Evolutionary conservation across 371 early-diverging fungal species (phyloP), one percentile per base, ranked within the genome.

Genomic region (Mucor lusitanicus): DNA sequence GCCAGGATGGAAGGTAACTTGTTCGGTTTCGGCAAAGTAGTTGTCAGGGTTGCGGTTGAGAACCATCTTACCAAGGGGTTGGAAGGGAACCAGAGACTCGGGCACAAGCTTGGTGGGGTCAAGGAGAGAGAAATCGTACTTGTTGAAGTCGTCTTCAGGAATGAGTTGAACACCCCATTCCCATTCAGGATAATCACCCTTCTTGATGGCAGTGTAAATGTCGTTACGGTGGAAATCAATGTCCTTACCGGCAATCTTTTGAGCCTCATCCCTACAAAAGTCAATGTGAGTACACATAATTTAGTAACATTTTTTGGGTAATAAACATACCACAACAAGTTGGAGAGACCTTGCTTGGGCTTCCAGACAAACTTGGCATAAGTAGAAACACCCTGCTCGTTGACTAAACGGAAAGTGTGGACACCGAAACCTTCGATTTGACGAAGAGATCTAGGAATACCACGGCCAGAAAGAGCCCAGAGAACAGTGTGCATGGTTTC

Each of bases 101-200:
- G 87, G 87, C 13, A 84, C 67, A 54, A 87, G 54, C 66, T 88
- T 88, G 70, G 88, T 88, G 28, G 79, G 63, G 66, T 88, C 88
- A 23, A 86, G 56, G 0, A 86, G 54, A 63, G 84, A 80, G 64
- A 83, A 87, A 32, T 81, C 80, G 66, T 71, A 83, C n/a, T 66
- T 80, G 59, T 73, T 64, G 56, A 78, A 74, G 32, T 84, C 79
- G 57, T 80, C 67, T 48, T 71, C 75, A 11, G 42, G 55, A 0
- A 87, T 63, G 48, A 86, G 72, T 64, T 88, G 88, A 1, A 86
- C 67, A 64, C 82, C 77, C 8, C 80, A 67, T 60, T 84, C 83
- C 69, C 73, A 88, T 60, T 80, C 77, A 19, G 87, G 85, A 54
- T 75, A 86, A 55, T 83, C 78, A 2, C 85, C 87, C 3, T 54